These are phyloP conservation scores for Neurospora africana DNA, from an alignment of 495 filamentous ascomycete genomes.

Conservation along the genomic window DNA sequence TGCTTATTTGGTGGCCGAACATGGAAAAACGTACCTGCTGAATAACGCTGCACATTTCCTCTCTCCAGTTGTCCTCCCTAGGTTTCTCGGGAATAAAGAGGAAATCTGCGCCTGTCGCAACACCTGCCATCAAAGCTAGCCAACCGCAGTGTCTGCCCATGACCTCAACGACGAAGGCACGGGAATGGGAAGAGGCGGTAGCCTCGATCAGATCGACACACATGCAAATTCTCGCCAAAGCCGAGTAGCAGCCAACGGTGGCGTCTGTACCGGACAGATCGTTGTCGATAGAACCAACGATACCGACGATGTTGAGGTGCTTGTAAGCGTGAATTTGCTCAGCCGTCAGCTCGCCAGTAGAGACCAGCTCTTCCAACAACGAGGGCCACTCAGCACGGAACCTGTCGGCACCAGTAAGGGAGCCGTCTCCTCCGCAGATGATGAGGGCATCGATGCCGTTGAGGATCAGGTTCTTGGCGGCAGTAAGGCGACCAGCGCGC, in stretches of 20 bases:
- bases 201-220: conserved; percentile 94
- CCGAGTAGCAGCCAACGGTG: conserved; percentile 95
- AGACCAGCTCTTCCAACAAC: conserved; percentile 71
- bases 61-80: conserved; percentile 73
- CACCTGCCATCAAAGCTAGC: conserved; percentile 93
- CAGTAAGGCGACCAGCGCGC: conserved; percentile 66
- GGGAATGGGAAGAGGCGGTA: conserved; percentile 90
- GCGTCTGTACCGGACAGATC: conserved; percentile 95
- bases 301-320: conserved; percentile 86
- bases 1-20: neutral
- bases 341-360: conserved; percentile 52
- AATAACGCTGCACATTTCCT: conserved; percentile 78
- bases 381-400: conserved; percentile 88
- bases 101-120: conserved; percentile 93
- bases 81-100: conserved; percentile 96
- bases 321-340: conserved; percentile 62
- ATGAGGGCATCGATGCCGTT: conserved; percentile 93
- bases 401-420: conserved; percentile 88
- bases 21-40: conserved; percentile 47
- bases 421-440: conserved; percentile 95
- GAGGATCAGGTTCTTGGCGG: conserved; percentile 85
- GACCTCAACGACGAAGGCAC: conserved; percentile 96
- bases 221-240: conserved; percentile 82
- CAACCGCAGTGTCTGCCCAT: conserved; percentile 99
- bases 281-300: conserved; percentile 97